These are phyloP conservation scores for Aspergillus intermedius DNA, from an alignment of 2,329 filamentous ascomycete genomes.

Conservation along the genomic window DNA sequence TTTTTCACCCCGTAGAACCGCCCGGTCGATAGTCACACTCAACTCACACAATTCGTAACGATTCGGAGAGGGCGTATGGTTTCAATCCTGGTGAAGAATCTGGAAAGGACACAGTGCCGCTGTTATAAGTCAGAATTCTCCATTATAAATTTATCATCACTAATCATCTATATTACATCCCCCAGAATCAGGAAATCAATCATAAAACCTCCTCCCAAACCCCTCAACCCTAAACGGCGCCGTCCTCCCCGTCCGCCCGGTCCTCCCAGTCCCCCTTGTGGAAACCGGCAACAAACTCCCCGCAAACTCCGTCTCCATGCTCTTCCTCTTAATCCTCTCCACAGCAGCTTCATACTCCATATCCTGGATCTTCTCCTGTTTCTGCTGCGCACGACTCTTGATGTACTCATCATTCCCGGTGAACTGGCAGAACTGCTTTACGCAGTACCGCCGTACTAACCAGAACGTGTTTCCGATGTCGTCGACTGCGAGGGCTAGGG, in stretches of 20 bases:
- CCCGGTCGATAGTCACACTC: too few species aligned
- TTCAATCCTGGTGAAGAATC: too few species aligned
- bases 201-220: too few species aligned
- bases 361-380: conserved; percentile 12
- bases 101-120: too few species aligned
- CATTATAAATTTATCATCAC: too few species aligned
- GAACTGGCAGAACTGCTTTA: neutral
- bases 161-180: too few species aligned
- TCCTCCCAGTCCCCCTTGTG: conserved; percentile 14
- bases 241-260: neutral
- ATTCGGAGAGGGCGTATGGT: too few species aligned
- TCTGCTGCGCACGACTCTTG: neutral
- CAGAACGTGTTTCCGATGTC: conserved; percentile 26
- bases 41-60: too few species aligned
- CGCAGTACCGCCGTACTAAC: neutral
- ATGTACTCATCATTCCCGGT: neutral
- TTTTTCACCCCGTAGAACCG: too few species aligned
- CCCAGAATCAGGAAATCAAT: too few species aligned
- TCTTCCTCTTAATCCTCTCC: conserved; percentile 18
- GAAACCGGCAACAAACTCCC: conserved; percentile 22
- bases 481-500: conserved; percentile 42
- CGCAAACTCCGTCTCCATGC: conserved; percentile 19
- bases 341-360: conserved; percentile 18
- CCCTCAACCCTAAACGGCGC: too few species aligned
- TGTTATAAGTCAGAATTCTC: too few species aligned